These are phyloP conservation scores for Aspergillus indologenus DNA, from an alignment of 495 filamentous ascomycete genomes.

Conservation along the genomic window DNA sequence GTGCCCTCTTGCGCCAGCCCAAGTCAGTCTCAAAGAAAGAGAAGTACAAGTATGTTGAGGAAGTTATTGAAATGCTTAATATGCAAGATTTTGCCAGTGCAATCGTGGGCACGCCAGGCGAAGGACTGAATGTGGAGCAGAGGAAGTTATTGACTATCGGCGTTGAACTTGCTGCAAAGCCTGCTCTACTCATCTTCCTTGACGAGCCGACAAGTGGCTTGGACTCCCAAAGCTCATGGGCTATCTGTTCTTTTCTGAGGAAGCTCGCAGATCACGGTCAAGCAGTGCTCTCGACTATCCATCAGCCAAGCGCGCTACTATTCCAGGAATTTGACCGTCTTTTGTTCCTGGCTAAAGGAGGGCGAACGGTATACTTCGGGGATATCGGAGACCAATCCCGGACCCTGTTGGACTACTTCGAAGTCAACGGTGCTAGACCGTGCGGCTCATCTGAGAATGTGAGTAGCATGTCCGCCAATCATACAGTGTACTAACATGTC, in stretches of 20 bases:
- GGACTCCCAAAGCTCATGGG: constrained; percentile 83
- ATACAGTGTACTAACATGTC: constrained; percentile 12
- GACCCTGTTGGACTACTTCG: constrained; percentile 71
- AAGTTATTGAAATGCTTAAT: constrained; percentile 51
- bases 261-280: constrained; percentile 85
- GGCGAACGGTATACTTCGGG: constrained; percentile 87
- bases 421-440: constrained; percentile 63
- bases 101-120: constrained; percentile 44
- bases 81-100: constrained; percentile 48
- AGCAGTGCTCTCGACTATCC: constrained; percentile 89
- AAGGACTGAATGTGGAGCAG: constrained; percentile 86
- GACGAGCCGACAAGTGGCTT: constrained; percentile 89
- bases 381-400: constrained; percentile 75
- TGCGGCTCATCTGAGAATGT: constrained; percentile 78
- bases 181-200: constrained; percentile 86
- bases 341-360: constrained; percentile 76
- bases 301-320: constrained; percentile 87
- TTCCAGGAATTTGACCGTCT: constrained; percentile 93
- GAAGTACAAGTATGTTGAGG: constrained; percentile 50
- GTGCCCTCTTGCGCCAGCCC: constrained; percentile 81
- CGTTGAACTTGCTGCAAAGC: constrained; percentile 88
- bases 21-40: constrained; percentile 42
- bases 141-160: constrained; percentile 86
- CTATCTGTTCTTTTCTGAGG: constrained; percentile 75
- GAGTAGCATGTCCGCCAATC: constrained; percentile 30